Percentiles rank a stretch among this genome's conserved stretches.
These are phyloP conservation scores for Microcyclosporella mali DNA, from an alignment of 2,329 filamentous ascomycete species.

Conservation along the genomic window DNA sequence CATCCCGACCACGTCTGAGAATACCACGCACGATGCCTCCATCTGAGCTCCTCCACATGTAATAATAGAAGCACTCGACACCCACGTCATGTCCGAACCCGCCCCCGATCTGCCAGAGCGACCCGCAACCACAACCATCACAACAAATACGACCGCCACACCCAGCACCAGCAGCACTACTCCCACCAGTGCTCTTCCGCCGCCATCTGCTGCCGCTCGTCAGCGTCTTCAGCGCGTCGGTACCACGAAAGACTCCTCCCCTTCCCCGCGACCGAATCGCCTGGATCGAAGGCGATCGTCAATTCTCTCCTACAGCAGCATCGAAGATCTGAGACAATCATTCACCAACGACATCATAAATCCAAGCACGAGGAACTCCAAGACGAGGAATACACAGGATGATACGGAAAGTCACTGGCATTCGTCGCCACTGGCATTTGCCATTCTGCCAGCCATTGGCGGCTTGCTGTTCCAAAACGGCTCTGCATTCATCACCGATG, in stretches of 20 bases:
- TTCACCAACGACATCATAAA: constrained; percentile 66
- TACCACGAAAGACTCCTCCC: constrained; percentile 14
- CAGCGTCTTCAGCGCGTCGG: constrained; percentile 18
- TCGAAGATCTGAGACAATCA: constrained; percentile 59
- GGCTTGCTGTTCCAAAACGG: constrained; percentile 82
- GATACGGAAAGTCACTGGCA: constrained; percentile 63
- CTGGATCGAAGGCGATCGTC: constrained; percentile 62
- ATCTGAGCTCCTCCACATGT: too few species aligned
- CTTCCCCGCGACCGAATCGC: constrained; percentile 18
- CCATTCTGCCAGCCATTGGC: constrained; percentile 76
- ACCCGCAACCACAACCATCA: constrained; percentile 5
- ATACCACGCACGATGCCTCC: too few species aligned
- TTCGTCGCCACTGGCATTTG: constrained; percentile 73
- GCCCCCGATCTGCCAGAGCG: background rate
- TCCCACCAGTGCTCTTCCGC: constrained; percentile 3
- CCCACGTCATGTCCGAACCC: constrained; percentile 5
- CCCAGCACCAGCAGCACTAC: constrained; percentile 1
- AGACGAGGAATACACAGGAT: constrained; percentile 31
- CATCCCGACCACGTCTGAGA: too few species aligned
- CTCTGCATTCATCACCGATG: constrained; percentile 73
- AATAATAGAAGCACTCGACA: background rate
- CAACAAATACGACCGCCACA: background rate
- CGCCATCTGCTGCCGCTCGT: constrained; percentile 14
- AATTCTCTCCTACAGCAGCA: constrained; percentile 68
- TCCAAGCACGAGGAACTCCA: constrained; percentile 30